Percentiles rank a stretch among this genome's conserved stretches.
phyloP scores from a whole-genome alignment of 129 eudicot species.

The Kitagawia praeruptora region DNA sequence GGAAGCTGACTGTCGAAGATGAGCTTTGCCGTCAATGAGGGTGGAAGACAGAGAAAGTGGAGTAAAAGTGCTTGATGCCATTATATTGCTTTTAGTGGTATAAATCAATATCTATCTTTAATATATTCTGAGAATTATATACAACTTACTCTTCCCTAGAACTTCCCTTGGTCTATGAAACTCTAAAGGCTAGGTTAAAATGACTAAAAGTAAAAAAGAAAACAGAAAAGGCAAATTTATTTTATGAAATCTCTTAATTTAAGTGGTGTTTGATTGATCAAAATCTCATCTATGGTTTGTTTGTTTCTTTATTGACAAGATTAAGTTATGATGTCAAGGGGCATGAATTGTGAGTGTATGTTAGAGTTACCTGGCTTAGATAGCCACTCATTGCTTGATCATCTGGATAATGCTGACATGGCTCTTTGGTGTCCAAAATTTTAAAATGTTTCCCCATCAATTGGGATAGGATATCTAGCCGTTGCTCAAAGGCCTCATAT shows the following conservation, averaged over 20 bases:
- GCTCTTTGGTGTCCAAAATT: constrained; percentile 40
- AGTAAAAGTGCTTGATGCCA: constrained; percentile 55
- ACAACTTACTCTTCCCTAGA: neutral
- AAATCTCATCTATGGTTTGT: constrained; percentile 1
- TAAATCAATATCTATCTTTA: neutral
- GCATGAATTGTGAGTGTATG: neutral
- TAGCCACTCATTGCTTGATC: constrained; percentile 47
- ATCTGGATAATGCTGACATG: constrained; percentile 71
- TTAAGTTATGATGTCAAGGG: neutral
- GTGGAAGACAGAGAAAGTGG: constrained; percentile 43
- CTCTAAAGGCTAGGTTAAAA: neutral
- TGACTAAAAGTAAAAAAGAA: neutral
- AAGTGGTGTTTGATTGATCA: constrained; percentile 6
- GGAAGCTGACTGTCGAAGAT: constrained; percentile 38
- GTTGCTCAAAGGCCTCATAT: constrained; percentile 1
- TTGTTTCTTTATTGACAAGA: neutral
- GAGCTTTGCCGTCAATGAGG: constrained; percentile 36
- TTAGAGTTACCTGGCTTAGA: constrained; percentile 10
- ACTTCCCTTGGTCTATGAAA: neutral
- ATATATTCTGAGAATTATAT: neutral
- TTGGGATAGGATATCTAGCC: constrained; percentile 9
- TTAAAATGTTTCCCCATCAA: constrained; percentile 12
- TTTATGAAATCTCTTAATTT: neutral
- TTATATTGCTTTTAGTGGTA: constrained; percentile 5
- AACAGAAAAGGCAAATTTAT: neutral